phyloP scores from a whole-genome alignment of 129 eudicot genomes.

The Deinandra increscens region DNA sequence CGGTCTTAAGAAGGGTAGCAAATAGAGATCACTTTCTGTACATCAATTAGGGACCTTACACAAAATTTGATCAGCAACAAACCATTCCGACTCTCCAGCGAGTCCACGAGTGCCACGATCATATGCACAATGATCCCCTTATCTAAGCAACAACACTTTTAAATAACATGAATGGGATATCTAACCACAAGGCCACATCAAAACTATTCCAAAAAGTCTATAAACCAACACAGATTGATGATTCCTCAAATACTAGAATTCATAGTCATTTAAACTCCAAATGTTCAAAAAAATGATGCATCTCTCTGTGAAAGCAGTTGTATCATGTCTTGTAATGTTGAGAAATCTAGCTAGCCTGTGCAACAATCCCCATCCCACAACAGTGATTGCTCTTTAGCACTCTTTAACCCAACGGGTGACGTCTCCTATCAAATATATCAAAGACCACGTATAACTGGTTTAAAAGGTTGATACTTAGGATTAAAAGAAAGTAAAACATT shows the following conservation, averaged over 20 bases:
- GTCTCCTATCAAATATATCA: conserved; percentile 21
- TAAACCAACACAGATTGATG: conserved; percentile 5
- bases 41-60: no score
- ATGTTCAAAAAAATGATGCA: conserved; percentile 14
- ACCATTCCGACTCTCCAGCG: no score
- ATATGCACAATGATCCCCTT: not conserved
- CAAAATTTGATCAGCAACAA: no score
- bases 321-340: conserved; percentile 20
- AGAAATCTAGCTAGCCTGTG: conserved; percentile 26
- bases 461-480: not conserved
- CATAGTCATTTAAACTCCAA: not conserved
- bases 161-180: not conserved
- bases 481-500: not conserved
- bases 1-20: no score
- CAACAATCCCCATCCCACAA: conserved; percentile 9
- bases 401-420: conserved; percentile 33
- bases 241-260: conserved; percentile 15
- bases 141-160: not conserved
- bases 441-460: not conserved
- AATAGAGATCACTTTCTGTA: no score
- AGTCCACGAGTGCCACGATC: not conserved
- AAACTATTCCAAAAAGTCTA: not conserved
- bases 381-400: conserved; percentile 7
- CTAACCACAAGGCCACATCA: not conserved
- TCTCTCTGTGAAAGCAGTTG: conserved; percentile 1